Evolutionary conservation across 129 eudicot genomes (phyloP), one percentile per base, ranked within the genome.

Genomic region (Chrysanthemum seticuspe): DNA sequence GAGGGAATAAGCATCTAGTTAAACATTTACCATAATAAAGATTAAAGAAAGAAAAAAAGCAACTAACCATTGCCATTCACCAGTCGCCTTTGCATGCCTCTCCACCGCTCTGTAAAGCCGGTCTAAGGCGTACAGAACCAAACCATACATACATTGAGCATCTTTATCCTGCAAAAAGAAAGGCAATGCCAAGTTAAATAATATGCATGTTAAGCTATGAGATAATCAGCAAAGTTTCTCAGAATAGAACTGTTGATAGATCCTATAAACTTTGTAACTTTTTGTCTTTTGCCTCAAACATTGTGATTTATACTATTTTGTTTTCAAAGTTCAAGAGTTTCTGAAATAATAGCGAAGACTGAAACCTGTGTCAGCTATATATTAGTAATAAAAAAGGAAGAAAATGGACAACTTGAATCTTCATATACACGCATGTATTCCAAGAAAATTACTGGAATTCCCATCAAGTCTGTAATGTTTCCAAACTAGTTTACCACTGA

Each of bases 51-150:
- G 53, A 13, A n/a, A 29, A 50, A 11, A 16, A 12, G 31, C 67
- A 56, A 90, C 97, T 68, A 61, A 94, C 99, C 94, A 74, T 71
- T 74, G 84, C 99, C 99, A 95, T 83, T 95, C 97, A 29, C 96
- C 99, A 27, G 99, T 95, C 68, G 82, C 87, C 66, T 70, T 86
- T 5, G 99, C 99, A 73, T 88, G 97, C 59, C 87, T 71, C 90
- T 95, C 99, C 62, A 85, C 97, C 5, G 91, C 91, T 63, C 88
- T 85, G 66, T 91, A 82, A n/a, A 95, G 82, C 65, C 91, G 88
- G 71, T 95, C 99, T 53, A 95, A 79, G 23, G 88, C 73, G 67
- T 84, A 95, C 82, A 95, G 78, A 67, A 82, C 70, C 83, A 95
- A 73, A 61, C 99, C 99, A 60, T 83, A 91, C 87, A 84, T 86